phyloP scores from a whole-genome alignment of 345 rosid species.

The Gossypium rotundifolium region DNA sequence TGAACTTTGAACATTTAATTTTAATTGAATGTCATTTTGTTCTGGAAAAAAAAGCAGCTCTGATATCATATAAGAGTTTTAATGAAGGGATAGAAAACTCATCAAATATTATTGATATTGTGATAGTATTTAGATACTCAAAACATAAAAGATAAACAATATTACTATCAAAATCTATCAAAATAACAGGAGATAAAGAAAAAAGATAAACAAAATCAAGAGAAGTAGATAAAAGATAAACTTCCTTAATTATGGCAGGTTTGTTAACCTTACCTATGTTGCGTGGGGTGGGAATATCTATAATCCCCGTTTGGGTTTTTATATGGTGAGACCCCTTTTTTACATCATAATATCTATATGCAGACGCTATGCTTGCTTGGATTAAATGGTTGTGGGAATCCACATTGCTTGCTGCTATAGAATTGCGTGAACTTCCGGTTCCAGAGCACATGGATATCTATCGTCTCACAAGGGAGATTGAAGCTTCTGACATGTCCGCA shows the following conservation, averaged over 20 bases:
- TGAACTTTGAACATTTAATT: no score
- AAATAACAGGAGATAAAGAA: no score
- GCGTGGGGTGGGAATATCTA: not conserved
- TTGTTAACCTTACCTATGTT: slow-evolving; percentile 5
- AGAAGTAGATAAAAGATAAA: no score
- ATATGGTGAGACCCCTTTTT: not conserved
- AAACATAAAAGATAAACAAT: no score
- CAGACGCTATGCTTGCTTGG: slow-evolving; percentile 95
- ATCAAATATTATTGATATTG: no score
- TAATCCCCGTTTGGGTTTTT: not conserved
- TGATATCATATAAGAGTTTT: no score
- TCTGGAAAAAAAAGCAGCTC: no score
- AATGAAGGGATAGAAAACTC: no score
- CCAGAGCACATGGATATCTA: slow-evolving; percentile 94
- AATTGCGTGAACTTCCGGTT: slow-evolving; percentile 80
- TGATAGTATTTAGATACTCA: no score
- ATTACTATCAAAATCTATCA: no score
- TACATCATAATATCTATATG: not conserved
- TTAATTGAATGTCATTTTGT: no score
- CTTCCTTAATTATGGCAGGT: slow-evolving; percentile 86
- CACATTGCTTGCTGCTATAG: slow-evolving; percentile 81
- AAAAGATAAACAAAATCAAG: no score
- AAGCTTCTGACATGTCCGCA: slow-evolving; percentile 93
- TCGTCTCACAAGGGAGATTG: slow-evolving; percentile 81
- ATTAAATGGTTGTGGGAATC: slow-evolving; percentile 98